A percentile compares a stretch with the other conserved stretches of the same genome.
These are phyloP conservation scores for Candida nemodendra DNA, from an alignment of 805 yeast genomes.

Conservation along the genomic window DNA sequence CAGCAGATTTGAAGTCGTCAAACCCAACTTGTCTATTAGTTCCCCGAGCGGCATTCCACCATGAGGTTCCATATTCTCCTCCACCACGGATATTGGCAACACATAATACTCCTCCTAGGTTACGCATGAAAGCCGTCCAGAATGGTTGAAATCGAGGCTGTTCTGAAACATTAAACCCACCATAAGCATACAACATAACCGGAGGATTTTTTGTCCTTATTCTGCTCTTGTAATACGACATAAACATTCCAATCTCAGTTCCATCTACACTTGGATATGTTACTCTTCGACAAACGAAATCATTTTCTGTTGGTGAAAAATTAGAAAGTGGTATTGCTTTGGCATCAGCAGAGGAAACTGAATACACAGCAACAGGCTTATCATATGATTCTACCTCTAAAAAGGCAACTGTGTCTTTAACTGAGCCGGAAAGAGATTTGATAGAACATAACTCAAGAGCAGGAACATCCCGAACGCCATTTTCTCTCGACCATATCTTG, in stretches of 20 bases:
- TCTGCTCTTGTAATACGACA: constrained; percentile 3
- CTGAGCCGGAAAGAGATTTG: not conserved
- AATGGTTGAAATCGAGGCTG: constrained; percentile 8
- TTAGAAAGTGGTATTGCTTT: not conserved
- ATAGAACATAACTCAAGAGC: constrained; percentile 3
- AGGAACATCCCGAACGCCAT: not conserved
- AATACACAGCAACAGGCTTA: constrained; percentile 1
- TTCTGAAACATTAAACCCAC: constrained; percentile 9
- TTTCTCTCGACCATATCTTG: constrained; percentile 3
- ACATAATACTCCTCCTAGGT: constrained; percentile 8
- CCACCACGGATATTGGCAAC: constrained; percentile 10
- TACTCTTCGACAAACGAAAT: constrained; percentile 5
- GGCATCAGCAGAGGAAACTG: not conserved
- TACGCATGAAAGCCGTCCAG: constrained; percentile 7
- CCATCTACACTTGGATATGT: constrained; percentile 5
- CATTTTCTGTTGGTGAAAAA: not conserved
- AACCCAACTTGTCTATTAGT: constrained; percentile 5
- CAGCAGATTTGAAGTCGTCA: constrained; percentile 8
- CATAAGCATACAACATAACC: constrained; percentile 8
- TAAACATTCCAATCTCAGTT: constrained; percentile 7
- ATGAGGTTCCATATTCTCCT: constrained; percentile 7
- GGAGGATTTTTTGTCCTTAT: constrained; percentile 4
- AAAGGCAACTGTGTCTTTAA: not conserved
- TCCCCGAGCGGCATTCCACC: constrained; percentile 12
- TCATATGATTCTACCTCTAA: constrained; percentile 8